Base-by-base conservation (phyloP, 2,329 filamentous ascomycete species). In the Colletotrichum agaves region DNA sequence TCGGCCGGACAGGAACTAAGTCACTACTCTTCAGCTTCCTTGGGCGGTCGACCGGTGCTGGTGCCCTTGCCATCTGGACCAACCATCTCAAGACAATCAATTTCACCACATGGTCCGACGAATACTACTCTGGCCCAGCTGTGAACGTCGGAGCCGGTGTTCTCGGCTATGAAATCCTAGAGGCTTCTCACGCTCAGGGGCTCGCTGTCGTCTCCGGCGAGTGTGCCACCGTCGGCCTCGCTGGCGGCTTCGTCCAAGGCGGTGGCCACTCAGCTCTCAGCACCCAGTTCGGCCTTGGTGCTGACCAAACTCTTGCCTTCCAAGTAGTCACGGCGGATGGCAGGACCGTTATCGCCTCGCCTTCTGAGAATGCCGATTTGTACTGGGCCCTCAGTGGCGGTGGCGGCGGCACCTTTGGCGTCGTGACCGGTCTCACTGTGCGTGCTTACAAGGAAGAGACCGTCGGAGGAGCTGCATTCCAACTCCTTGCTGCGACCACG, bases 371-470 rank as follows among this genome's bases (percentile, higher is more conserved):
- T 63, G 55, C 76, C 0, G 85, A 88, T 53, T 75, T 88, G 2
- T 87, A 84, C 75, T 89, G 85, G 85, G 86, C 85, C 8, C 74
- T 87, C 3, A 77, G 78, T 61, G 84, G 84, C 12, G 84, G 85
- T 8, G 85, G 86, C 3, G 82, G 79, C 15, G 85, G 85, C 3
- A 86, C 79, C 3, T 89, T 83, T 69, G 86, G 80, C 1, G 78
- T 88, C 1, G 83, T 88, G 4, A 74, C 81, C 13, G 84, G 81
- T 5, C 78, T 87, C 73, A 87, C 84, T 1, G 75, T 79, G 31
- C 85, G 84, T 68, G 81, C 83, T 2, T 41, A 88, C 72, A 75
- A 78, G 0, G 81, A 84, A 61, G 74, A 74, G 4, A 75, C 76
- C 0, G 79, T 83, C 2, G 78, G 80, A 1, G 85, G 82, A 1